Evolutionary conservation across 192 early-diverging fungal species (phyloP).

Genomic region (Globomyces pollinis-pini): DNA sequence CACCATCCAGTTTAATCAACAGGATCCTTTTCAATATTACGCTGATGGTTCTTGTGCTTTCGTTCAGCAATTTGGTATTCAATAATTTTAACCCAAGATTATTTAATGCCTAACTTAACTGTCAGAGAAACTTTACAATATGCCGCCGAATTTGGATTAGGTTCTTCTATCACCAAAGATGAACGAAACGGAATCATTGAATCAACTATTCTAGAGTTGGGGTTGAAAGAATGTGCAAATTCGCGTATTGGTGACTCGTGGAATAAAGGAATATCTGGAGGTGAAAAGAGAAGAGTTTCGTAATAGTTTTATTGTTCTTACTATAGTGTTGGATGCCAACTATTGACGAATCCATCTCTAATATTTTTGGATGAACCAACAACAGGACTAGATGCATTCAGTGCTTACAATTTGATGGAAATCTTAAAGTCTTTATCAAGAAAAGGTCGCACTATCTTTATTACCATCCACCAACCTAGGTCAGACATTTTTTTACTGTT

Average conservation of each 20-base stretch:
- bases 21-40: constrained; percentile 28
- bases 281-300: constrained; percentile 80
- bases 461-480: constrained; percentile 86
- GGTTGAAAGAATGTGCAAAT: constrained; percentile 39
- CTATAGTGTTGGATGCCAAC: constrained; percentile 73
- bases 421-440: constrained; percentile 25
- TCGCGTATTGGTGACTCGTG: constrained; percentile 35
- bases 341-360: constrained; percentile 57
- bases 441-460: constrained; percentile 52
- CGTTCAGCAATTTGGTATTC: constrained; percentile 42
- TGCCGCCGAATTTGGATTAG: constrained; percentile 57
- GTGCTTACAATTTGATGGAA: constrained; percentile 50
- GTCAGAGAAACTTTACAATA: constrained; percentile 65
- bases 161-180: constrained; percentile 18
- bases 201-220: constrained; percentile 28
- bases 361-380: constrained; percentile 47
- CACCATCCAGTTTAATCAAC: constrained; percentile 68
- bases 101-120: constrained; percentile 36
- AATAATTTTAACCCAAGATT: too few species aligned
- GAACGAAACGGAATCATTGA: constrained; percentile 30
- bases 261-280: constrained; percentile 61
- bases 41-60: constrained; percentile 23
- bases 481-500: constrained; percentile 76
- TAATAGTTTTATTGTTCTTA: too few species aligned
- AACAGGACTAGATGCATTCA: constrained; percentile 53